Conservation (phyloP, 441 rosid species). For the Gossypium davidsonii region DNA sequence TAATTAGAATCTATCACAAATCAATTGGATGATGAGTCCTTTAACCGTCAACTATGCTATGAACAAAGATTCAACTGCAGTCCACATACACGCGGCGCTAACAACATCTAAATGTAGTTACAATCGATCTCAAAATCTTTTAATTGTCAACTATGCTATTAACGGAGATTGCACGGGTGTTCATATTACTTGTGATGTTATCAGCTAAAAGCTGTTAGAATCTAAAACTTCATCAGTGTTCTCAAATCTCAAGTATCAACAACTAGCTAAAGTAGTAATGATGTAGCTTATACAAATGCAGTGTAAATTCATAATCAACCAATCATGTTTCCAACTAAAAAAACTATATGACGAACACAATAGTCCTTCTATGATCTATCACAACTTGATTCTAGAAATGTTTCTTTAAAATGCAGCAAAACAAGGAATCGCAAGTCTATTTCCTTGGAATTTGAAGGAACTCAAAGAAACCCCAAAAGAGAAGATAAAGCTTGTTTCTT, state of each 20-base stretch:
- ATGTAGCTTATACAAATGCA: slow-evolving; percentile 10
- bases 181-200: not conserved
- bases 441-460: not conserved
- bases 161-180: not conserved
- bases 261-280: not conserved
- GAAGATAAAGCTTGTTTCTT: not conserved
- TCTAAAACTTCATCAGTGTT: not conserved
- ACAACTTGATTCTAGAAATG: not conserved
- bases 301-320: not conserved
- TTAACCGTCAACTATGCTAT: not conserved
- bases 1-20: not conserved
- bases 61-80: not conserved
- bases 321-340: not conserved
- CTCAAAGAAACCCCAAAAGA: not conserved
- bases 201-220: not conserved
- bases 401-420: not conserved
- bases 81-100: not conserved
- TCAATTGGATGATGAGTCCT: not conserved
- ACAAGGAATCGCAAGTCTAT: not conserved
- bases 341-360: not conserved
- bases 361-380: not conserved
- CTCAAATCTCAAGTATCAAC: not conserved
- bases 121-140: not conserved
- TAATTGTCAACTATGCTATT: not conserved
- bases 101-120: not conserved